These are phyloP conservation scores for Chaetomium sp. DNA, from an alignment of 2,329 filamentous ascomycete genomes.

Conservation along the genomic window DNA sequence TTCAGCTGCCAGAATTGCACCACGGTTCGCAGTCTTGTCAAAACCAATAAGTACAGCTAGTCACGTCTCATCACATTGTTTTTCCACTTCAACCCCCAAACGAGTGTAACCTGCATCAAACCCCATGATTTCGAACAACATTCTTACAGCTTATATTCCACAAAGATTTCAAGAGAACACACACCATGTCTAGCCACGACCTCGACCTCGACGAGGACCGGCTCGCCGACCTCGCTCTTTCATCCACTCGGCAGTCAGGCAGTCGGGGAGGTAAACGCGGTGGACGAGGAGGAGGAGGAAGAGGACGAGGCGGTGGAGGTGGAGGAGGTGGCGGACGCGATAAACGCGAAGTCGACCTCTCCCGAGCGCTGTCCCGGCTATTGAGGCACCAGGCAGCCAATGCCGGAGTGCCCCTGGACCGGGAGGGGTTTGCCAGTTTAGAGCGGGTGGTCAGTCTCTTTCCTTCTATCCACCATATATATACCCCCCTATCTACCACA, in stretches of 20 bases:
- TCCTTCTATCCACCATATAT: no score
- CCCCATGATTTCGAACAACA: no score
- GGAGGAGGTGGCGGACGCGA: conserved; percentile 29
- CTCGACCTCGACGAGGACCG: conserved; percentile 2
- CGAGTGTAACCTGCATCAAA: no score
- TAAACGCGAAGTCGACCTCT: conserved; percentile 43
- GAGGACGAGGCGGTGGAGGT: conserved; percentile 20
- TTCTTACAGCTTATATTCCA: no score
- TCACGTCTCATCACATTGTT: no score
- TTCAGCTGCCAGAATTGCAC: no score
- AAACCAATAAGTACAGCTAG: no score
- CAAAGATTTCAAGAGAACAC: neutral
- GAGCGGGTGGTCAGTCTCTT: conserved; percentile 49
- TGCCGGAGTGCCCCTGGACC: conserved; percentile 51
- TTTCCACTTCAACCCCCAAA: no score
- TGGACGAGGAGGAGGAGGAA: conserved; percentile 26
- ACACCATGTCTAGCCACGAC: neutral
- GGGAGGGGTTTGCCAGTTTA: conserved; percentile 52
- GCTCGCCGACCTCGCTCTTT: conserved; percentile 17
- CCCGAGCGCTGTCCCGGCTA: conserved; percentile 48
- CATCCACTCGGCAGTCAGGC: conserved; percentile 4
- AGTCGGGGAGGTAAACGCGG: conserved; percentile 1
- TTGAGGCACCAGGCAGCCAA: conserved; percentile 51
- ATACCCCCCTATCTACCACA: no score
- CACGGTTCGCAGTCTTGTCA: no score